Evolutionary conservation across 225 moss, liverwort and hornwort genomes (phyloP), one percentile per base, ranked within the genome.

Genomic region (Sphagnum contortum): DNA sequence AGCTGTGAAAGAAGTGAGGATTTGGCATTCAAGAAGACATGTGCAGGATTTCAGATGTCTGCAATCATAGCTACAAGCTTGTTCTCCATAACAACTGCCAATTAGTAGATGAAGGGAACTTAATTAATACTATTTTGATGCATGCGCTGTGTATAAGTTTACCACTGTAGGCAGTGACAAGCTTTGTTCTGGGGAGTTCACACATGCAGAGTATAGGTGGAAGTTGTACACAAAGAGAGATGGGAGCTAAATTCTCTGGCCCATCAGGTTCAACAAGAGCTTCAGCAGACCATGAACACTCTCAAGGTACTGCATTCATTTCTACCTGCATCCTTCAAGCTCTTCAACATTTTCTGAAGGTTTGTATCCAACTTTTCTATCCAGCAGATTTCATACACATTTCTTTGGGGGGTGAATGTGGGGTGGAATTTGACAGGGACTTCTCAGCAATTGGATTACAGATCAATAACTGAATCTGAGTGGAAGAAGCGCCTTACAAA

Each of bases 401-500:
- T 48, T 61, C 29, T 44, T 13, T 59, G 12, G 59, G 59, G 8
- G 59, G 44, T 8, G 14, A 7, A 60, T 4, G 59, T 14, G 13
- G 59, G 5, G 44, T 3, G 8, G 7, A 14, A 60, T 44, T 60
- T 60, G 8, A n/a, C 13, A 84, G 84, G 73, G 68, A 74, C 56
- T 14, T 78, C 81, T 61, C 84, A 87, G 64, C 75, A 85, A 67
- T 68, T 54, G 58, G 78, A 88, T 29, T 90, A 63, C 50, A 68
- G 74, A 61, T 70, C 78, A 6, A 64, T 96, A 8, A 88, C 74
- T 66, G 77, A 85, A 5, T 77, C 77, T 50, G 92, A 92, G 59
- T 96, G 96, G 96, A 90, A 80, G 87, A 76, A 70, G 67, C 92
- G 88, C 53, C 73, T 96, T 2, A 85, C 74, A 3, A 81, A 83